phyloP scores from a whole-genome alignment of 495 filamentous ascomycete species.

The Astrothelium macrocarpum region DNA sequence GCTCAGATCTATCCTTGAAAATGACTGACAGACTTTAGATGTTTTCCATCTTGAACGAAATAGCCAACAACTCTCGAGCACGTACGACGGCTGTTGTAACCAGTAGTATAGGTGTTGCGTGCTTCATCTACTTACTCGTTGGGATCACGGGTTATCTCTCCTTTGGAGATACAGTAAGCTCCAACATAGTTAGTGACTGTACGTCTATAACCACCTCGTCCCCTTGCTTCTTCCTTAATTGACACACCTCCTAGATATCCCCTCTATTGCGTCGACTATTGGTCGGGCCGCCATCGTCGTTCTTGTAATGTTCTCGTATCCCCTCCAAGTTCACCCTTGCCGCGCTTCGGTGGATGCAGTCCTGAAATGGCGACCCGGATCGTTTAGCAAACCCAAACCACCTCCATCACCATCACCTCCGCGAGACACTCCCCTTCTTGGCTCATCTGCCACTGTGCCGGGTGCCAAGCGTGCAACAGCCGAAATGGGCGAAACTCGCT shows the following conservation, averaged over 20 bases:
- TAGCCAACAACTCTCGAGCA: conserved; percentile 70
- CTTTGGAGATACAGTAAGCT: conserved; percentile 75
- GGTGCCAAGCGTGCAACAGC: conserved; percentile 23
- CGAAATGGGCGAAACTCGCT: conserved; percentile 75
- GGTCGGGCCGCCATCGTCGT: conserved; percentile 91
- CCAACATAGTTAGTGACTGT: conserved; percentile 93
- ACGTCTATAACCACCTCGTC: conserved; percentile 13
- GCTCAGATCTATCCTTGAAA: not conserved
- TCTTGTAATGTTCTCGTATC: conserved; percentile 94
- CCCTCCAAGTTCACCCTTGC: conserved; percentile 90
- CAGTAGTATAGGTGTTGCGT: conserved; percentile 73
- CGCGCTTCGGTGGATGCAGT: conserved; percentile 88
- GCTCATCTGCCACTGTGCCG: conserved; percentile 10
- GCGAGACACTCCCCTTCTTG: conserved; percentile 8
- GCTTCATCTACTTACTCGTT: conserved; percentile 75
- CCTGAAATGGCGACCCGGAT: conserved; percentile 71
- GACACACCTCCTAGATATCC: conserved; percentile 42
- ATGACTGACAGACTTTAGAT: conserved; percentile 48
- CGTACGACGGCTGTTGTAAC: conserved; percentile 72
- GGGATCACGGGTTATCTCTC: conserved; percentile 93
- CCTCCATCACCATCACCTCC: conserved; percentile 8
- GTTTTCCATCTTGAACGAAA: conserved; percentile 97
- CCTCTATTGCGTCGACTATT: conserved; percentile 76
- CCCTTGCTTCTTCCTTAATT: not conserved
- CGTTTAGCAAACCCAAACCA: conserved; percentile 8